Evolutionary conservation across 352 stramenopile genomes (phyloP), one percentile per base, ranked within the genome.

Genomic region (Thraustochytrium sp.): DNA sequence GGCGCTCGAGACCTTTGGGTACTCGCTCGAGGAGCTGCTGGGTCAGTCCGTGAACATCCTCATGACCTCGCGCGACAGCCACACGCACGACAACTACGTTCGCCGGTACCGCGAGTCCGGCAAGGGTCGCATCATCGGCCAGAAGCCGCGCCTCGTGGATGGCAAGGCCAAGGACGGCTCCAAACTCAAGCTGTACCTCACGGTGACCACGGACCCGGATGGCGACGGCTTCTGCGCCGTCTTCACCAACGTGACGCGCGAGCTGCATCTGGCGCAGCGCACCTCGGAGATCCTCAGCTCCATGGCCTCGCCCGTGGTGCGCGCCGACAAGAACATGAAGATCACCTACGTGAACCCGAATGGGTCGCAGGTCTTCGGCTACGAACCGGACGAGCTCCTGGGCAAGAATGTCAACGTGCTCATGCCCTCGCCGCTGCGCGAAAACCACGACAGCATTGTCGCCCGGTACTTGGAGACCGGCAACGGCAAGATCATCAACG

Each of bases 381-480:
- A 77, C 65, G 49, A 59, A 26, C 0, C 65, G n/a, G 44, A 46
- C 34, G 65, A 77, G 49, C 42, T 77, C 16, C 38, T 77, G 29
- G 65, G 65, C 16, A 38, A 37, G 8, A 77, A 77, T 31, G 65
- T 77, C 44, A 77, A 48, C 11, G 38, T 77, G 13, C 65, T 77
- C 42, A 77, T 77, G 65, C n/a, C n/a, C 0, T 18, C 46, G 16
- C 29, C 16, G 2, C 16, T 61, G 4, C 3, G 21, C 23, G 65
- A 46, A 0, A 40, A 40, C 23, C 65, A 77, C 49, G 65, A 77
- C 44, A 44, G 29, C n/a, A 40, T 40, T 49, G 23, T 77, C 21
- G 29, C 3, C n/a, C 36, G 40, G 16, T 75, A 40, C 26, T 16
- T 53, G 1, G 11, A 18, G 11, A 75, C 62, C 38, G 40, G 40